These are phyloP conservation scores for Choiromyces venosus DNA, from an alignment of 495 filamentous ascomycete species.

Conservation along the genomic window DNA sequence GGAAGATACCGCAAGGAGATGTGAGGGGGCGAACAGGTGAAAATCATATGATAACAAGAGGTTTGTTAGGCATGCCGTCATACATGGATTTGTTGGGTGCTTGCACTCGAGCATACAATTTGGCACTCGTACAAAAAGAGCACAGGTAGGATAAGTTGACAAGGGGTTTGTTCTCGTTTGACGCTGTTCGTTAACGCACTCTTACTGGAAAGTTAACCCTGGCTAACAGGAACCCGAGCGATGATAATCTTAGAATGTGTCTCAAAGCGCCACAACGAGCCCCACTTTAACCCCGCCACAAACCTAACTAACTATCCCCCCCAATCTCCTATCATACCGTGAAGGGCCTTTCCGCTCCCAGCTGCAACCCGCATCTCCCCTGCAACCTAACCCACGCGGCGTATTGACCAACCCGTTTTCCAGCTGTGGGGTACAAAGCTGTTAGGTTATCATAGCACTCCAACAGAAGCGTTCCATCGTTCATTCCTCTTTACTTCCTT, in stretches of 20 bases:
- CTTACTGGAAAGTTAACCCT: background rate
- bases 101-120: background rate
- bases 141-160: background rate
- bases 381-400: background rate
- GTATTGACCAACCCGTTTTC: background rate
- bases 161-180: background rate
- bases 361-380: slow-evolving; percentile 3
- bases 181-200: background rate
- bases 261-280: background rate
- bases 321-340: background rate
- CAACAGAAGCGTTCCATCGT: background rate
- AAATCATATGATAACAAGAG: background rate
- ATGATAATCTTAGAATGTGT: background rate
- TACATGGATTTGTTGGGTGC: background rate
- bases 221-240: background rate
- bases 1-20: background rate
- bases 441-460: background rate
- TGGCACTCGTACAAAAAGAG: too few relatives aligned
- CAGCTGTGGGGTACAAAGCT: background rate
- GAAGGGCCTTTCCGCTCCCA: background rate
- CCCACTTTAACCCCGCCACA: background rate
- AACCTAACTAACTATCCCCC: background rate
- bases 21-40: background rate
- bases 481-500: background rate
- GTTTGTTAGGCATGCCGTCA: background rate